phyloP scores from a whole-genome alignment of 1,284 basidiomycete species.

The Sanghuangporus sanghuang region DNA sequence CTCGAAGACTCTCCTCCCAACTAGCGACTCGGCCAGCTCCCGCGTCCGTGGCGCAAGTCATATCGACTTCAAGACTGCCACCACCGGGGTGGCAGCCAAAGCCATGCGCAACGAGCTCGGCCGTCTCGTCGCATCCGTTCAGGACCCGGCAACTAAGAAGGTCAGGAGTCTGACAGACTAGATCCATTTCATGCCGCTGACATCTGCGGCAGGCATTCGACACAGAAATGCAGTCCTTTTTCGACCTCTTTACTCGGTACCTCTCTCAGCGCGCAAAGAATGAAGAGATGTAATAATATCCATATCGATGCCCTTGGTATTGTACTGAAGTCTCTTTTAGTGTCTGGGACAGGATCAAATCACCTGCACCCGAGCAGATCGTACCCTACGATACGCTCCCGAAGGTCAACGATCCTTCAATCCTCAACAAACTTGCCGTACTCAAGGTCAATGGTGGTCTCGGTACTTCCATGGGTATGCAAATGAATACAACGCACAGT shows the following conservation, averaged over 20 bases:
- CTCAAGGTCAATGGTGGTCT: conserved; percentile 99
- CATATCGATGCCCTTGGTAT: conserved; percentile 19
- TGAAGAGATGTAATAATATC: conserved; percentile 78
- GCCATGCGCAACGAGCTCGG: conserved; percentile 99
- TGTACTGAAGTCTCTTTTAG: conserved; percentile 38
- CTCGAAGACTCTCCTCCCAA: conserved; percentile 9
- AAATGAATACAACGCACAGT: not conserved
- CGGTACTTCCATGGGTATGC: conserved; percentile 90
- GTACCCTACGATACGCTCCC: conserved; percentile 80
- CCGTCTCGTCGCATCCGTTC: conserved; percentile 81
- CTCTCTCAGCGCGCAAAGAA: conserved; percentile 93
- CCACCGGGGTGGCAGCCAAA: conserved; percentile 95
- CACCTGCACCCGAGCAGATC: conserved; percentile 91
- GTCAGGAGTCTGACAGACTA: conserved; percentile 39
- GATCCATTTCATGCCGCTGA: conserved; percentile 8
- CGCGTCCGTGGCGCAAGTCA: conserved; percentile 19
- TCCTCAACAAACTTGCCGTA: conserved; percentile 93
- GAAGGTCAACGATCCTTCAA: conserved; percentile 54
- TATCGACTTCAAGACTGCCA: conserved; percentile 92
- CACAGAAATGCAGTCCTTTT: conserved; percentile 98
- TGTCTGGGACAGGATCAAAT: conserved; percentile 97
- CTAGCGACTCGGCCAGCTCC: conserved; percentile 11
- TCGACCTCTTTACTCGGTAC: conserved; percentile 98
- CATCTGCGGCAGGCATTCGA: conserved; percentile 74
- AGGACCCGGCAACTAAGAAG: conserved; percentile 78